Evolutionary conservation across 2,329 filamentous ascomycete genomes (phyloP).

Genomic region (Neurospora sp.): DNA sequence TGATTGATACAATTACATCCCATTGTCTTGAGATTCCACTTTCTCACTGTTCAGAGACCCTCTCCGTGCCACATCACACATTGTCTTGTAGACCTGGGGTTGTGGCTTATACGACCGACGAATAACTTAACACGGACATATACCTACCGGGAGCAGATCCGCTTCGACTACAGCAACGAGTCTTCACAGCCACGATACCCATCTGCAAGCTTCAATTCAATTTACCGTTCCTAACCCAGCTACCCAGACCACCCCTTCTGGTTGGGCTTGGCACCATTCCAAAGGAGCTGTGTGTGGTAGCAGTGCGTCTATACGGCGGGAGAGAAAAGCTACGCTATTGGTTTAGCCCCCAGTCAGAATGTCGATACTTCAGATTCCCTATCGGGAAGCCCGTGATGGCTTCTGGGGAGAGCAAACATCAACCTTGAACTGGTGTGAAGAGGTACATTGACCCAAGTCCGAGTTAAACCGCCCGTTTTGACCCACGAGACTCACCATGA

Average conservation of each 20-base stretch:
- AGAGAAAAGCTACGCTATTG: not conserved
- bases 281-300: not conserved
- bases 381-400: slow-evolving; percentile 26
- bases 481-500: not conserved
- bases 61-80: not conserved
- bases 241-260: not conserved
- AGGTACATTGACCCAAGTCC: slow-evolving; percentile 16
- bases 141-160: not conserved
- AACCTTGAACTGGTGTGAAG: slow-evolving; percentile 30
- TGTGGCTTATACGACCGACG: not conserved
- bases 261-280: not conserved
- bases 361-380: slow-evolving; percentile 21
- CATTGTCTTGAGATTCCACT: not conserved
- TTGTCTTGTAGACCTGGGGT: not conserved
- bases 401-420: slow-evolving; percentile 28
- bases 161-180: not conserved
- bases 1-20: not conserved
- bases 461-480: not conserved
- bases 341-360: slow-evolving; percentile 1
- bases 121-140: not conserved
- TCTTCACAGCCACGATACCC: not conserved
- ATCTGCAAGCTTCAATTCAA: not conserved
- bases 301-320: not conserved
- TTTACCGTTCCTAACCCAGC: not conserved
- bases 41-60: not conserved